These are phyloP conservation scores for Monosporascus sp. DNA, from an alignment of 2,329 filamentous ascomycete species.

Conservation along the genomic window DNA sequence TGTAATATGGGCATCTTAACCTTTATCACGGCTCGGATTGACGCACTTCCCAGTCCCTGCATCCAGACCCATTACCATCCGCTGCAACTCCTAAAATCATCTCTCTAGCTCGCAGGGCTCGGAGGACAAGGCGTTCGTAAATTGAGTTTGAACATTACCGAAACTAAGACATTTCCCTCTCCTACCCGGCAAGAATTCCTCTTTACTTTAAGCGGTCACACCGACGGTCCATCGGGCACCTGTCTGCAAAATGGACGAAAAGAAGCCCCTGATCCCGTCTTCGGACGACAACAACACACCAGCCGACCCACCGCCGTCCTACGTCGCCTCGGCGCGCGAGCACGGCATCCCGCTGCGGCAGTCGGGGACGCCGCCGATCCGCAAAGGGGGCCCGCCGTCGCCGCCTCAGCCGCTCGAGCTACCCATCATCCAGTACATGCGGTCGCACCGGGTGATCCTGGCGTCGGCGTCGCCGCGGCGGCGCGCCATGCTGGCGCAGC, in stretches of 20 bases:
- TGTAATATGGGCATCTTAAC: neutral
- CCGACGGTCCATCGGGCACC: neutral
- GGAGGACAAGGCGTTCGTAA: too few relatives aligned
- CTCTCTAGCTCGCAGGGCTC: too few relatives aligned
- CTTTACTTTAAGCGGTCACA: too few relatives aligned
- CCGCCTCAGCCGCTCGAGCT: slow-evolving; percentile 65
- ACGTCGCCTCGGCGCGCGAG: slow-evolving; percentile 35
- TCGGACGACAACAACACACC: slow-evolving; percentile 12
- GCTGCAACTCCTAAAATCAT: neutral
- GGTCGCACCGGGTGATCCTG: slow-evolving; percentile 76
- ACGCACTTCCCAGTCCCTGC: neutral
- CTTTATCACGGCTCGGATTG: neutral
- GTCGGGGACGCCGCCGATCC: slow-evolving; percentile 9
- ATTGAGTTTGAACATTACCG: too few relatives aligned
- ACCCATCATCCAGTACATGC: slow-evolving; percentile 71
- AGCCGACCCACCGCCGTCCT: slow-evolving; percentile 40
- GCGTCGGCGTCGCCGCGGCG: slow-evolving; percentile 85
- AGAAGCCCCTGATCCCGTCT: slow-evolving; percentile 11
- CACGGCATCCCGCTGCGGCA: slow-evolving; percentile 24
- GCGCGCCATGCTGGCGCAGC: slow-evolving; percentile 73
- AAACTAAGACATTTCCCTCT: too few relatives aligned
- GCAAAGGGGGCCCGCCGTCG: slow-evolving; percentile 19
- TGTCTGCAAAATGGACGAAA: slow-evolving; percentile 14
- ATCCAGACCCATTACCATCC: neutral
- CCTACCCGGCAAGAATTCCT: too few relatives aligned